Percentiles rank a stretch among this genome's conserved stretches.
Conservation (phyloP, 2,329 filamentous ascomycete genomes). For the Ophiostoma sp. region DNA sequence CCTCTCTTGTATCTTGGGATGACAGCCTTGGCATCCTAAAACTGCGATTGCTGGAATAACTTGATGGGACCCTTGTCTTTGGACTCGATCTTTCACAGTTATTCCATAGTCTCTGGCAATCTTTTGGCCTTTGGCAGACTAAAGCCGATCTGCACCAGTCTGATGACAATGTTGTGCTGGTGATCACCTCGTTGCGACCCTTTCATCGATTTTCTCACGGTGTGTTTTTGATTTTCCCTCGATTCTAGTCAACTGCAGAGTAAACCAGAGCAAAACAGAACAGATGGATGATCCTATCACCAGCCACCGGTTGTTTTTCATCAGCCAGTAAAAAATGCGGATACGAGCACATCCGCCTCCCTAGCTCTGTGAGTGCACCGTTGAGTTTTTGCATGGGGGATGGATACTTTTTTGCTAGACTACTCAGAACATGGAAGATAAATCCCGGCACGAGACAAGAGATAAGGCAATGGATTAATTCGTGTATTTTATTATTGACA, state of each 20-base stretch:
- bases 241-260: too few species aligned
- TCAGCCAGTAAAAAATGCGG: background rate
- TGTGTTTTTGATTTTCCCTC: too few species aligned
- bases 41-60: too few species aligned
- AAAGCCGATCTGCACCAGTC: background rate
- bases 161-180: background rate
- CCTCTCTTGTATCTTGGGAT: background rate
- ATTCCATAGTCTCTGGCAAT: too few species aligned
- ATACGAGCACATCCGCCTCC: background rate
- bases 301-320: background rate
- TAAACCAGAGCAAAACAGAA: too few species aligned
- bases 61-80: background rate
- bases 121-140: too few species aligned
- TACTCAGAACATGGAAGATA: background rate
- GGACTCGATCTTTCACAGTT: background rate
- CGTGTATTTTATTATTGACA: too few species aligned
- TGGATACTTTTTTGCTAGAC: background rate
- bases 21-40: background rate
- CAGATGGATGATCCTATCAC: background rate
- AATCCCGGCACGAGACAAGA: background rate
- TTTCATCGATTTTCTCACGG: background rate
- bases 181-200: background rate
- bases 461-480: background rate
- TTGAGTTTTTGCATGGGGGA: background rate
- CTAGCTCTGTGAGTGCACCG: slow-evolving; percentile 1